Evolutionary conservation across 305 asterid species (phyloP).

Genomic region (Caryopteris hybrid): DNA sequence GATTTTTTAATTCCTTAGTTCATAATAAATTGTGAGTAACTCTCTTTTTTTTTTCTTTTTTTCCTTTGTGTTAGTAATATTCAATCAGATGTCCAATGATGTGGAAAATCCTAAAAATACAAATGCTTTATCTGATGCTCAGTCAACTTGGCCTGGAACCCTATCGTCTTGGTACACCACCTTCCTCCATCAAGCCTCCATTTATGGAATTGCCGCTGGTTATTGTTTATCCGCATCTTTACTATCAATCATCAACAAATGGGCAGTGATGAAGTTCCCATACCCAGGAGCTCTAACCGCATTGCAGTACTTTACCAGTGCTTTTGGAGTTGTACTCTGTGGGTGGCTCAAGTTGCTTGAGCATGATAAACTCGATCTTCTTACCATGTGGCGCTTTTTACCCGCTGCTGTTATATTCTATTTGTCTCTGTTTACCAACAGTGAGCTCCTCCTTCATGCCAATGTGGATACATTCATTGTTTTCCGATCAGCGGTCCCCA

Average conservation of each 20-base stretch:
- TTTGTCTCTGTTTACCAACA: constrained; percentile 76
- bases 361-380: constrained; percentile 72
- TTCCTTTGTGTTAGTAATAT: background rate
- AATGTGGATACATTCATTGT: constrained; percentile 91
- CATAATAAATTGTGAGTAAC: background rate
- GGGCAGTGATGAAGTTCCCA: constrained; percentile 97
- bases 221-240: constrained; percentile 85
- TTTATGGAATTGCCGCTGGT: constrained; percentile 87
- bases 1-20: background rate
- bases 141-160: constrained; percentile 26
- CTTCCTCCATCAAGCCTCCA: constrained; percentile 67
- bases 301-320: constrained; percentile 83
- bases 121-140: constrained; percentile 3
- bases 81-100: constrained; percentile 63
- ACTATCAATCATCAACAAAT: constrained; percentile 85
- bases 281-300: constrained; percentile 95
- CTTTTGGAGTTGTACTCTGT: constrained; percentile 61
- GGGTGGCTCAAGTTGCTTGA: constrained; percentile 65
- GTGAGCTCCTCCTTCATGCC: constrained; percentile 95
- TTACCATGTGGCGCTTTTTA: constrained; percentile 79
- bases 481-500: constrained; percentile 90
- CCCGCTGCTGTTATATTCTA: constrained; percentile 90
- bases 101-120: constrained; percentile 58
- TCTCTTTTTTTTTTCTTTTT: too few relatives aligned
- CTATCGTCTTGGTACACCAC: constrained; percentile 37